Evolutionary conservation across 2,329 filamentous ascomycete species (phyloP).

Genomic region (Xylariaceae sp.): DNA sequence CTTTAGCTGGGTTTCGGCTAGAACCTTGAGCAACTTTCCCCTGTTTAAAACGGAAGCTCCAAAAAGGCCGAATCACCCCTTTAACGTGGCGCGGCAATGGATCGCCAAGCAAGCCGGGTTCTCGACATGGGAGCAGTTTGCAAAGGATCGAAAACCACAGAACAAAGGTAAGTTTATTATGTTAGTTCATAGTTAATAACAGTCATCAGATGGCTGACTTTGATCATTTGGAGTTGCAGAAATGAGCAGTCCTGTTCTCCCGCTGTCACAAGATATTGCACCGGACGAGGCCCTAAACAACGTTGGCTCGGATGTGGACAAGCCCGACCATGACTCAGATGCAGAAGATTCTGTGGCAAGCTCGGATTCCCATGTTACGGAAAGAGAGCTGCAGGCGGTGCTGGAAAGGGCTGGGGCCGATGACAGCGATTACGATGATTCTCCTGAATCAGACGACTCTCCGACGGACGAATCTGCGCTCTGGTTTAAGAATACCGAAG

Average conservation of each 20-base stretch:
- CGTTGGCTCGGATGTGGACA: not conserved
- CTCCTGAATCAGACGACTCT: constrained; percentile 17
- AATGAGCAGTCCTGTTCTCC: not conserved
- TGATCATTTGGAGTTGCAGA: not conserved
- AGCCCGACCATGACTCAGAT: constrained; percentile 2
- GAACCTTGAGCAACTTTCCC: constrained; percentile 22
- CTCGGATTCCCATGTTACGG: constrained; percentile 11
- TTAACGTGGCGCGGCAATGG: constrained; percentile 26
- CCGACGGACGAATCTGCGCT: constrained; percentile 15
- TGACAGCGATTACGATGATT: constrained; percentile 26
- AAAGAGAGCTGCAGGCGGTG: constrained; percentile 18
- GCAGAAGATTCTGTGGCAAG: constrained; percentile 1
- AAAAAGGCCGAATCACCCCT: constrained; percentile 16
- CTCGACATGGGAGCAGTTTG: constrained; percentile 24
- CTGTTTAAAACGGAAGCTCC: constrained; percentile 20
- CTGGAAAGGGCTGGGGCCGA: constrained; percentile 22
- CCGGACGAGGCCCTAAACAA: not conserved
- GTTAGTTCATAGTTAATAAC: not conserved
- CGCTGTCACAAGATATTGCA: not conserved
- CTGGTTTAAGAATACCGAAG: constrained; percentile 9
- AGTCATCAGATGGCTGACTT: not conserved
- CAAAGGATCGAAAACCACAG: constrained; percentile 11
- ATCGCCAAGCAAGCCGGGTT: constrained; percentile 28
- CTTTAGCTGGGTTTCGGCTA: constrained; percentile 25
- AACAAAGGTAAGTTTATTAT: constrained; percentile 6